Evolutionary conservation across 2,329 filamentous ascomycete genomes (phyloP), one percentile per base, ranked within the genome.

Genomic region (Colletotrichum brevisporum): DNA sequence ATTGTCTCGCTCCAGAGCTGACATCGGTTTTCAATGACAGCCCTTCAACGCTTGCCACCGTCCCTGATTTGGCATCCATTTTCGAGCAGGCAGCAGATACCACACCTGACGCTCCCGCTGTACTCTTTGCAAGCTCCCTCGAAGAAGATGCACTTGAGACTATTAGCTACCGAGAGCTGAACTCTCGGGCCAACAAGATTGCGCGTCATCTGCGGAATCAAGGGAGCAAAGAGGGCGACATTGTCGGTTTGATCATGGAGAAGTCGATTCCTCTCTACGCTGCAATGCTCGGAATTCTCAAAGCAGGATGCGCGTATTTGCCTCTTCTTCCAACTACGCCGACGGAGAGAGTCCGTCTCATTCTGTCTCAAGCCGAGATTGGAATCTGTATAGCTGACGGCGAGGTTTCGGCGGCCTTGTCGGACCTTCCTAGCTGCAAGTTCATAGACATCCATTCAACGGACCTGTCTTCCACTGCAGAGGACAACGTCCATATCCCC

Each of bases 241-340:
- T 93, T 10, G 83, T 97, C n/a, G 90, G 90, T 41, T 87, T 97
- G 52, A 84, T 91, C 53, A 91, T 97, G 87, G 88, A 95, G 24
- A 97, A 96, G 76, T 95, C 91, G 0, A 78, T 89, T 1, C 78
- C 89, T 27, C 81, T 97, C 0, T 97, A 97, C 75, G 84, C 90
- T 31, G 86, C 90, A 0, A 93, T 97, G 27, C 83, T 97, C 36
- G 94, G 89, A 1, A 86, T 91, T 24, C 78, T 94, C 39, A 97
- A 97, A 75, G 83, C 89, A 5, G 93, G 94, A 9, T 91, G 90
- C 74, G 93, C 90, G 8, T 96, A 97, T 75, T 80, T 97, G n/a
- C 94, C 94, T 0, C 83, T 97, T 4, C 85, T 93, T 1, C 92
- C 93, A 1, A 89, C 87, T n/a, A 92, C 91, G 0, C 93, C 94